Conservation (phyloP, 441 rosid genomes). For the Hura crepitans region DNA sequence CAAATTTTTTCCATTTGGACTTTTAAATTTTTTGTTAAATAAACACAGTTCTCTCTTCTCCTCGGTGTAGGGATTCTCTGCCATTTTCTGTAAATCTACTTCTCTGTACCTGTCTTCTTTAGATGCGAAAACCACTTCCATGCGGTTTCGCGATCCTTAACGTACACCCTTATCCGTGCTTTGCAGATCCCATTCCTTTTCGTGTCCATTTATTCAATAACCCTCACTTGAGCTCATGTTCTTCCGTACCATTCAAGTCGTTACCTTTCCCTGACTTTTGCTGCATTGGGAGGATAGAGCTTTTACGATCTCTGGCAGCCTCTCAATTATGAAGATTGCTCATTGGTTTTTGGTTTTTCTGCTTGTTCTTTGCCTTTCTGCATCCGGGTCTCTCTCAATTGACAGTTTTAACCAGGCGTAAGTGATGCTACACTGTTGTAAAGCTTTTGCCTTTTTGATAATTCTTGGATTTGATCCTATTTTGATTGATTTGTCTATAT, state of each 20-base stretch:
- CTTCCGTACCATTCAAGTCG: constrained; percentile 18
- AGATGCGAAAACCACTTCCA: constrained; percentile 29
- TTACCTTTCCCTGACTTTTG: constrained; percentile 6
- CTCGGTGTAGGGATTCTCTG: constrained; percentile 28
- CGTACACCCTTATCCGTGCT: constrained; percentile 41
- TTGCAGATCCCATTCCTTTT: constrained; percentile 41
- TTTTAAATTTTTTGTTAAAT: neutral
- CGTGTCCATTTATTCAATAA: constrained; percentile 9
- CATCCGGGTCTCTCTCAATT: constrained; percentile 51
- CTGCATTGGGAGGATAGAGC: constrained; percentile 28
- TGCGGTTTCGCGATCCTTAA: constrained; percentile 47
- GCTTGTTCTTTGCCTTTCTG: constrained; percentile 39
- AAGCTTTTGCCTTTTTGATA: neutral
- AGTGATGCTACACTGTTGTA: constrained; percentile 30
- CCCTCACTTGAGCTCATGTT: constrained; percentile 3
- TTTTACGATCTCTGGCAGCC: constrained; percentile 17
- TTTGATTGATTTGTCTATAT: neutral
- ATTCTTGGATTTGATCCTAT: constrained; percentile 5
- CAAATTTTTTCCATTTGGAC: neutral
- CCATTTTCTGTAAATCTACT: constrained; percentile 20
- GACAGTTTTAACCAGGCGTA: constrained; percentile 76
- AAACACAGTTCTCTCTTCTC: neutral
- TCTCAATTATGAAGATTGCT: constrained; percentile 46
- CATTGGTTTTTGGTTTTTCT: constrained; percentile 30
- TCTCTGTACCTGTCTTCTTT: constrained; percentile 25